These are phyloP conservation scores for Phyllosticta paracitricarpa DNA, from an alignment of 2,329 filamentous ascomycete genomes.

Conservation along the genomic window DNA sequence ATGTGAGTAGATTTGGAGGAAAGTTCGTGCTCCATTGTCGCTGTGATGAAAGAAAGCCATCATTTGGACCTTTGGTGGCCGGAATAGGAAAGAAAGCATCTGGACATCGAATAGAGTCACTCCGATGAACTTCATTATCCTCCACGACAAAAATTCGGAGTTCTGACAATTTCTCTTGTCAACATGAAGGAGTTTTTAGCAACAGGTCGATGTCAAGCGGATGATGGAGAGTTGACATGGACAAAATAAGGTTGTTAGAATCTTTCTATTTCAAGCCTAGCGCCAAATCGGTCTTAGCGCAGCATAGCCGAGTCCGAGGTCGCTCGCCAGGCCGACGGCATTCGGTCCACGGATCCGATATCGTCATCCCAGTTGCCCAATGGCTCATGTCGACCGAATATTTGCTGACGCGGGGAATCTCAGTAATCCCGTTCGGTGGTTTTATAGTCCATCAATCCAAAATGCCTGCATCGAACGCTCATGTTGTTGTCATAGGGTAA, in stretches of 20 bases:
- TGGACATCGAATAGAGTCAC: too few relatives aligned
- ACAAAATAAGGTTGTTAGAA: not conserved
- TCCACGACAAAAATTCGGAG: too few relatives aligned
- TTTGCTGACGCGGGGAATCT: not conserved
- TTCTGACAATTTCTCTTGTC: too few relatives aligned
- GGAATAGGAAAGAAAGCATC: not conserved
- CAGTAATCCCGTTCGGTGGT: not conserved
- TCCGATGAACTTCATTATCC: too few relatives aligned
- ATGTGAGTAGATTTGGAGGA: not conserved
- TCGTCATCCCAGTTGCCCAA: not conserved
- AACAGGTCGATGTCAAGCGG: too few relatives aligned
- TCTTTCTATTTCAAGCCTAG: not conserved
- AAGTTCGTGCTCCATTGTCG: not conserved
- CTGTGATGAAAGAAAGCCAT: not conserved
- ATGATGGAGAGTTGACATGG: not conserved
- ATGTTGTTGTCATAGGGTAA: constrained; percentile 7
- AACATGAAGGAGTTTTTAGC: too few relatives aligned
- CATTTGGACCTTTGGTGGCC: not conserved
- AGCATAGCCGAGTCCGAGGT: not conserved
- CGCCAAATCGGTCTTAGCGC: not conserved
- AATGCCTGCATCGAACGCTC: not conserved
- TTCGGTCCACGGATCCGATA: not conserved
- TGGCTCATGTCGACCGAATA: not conserved
- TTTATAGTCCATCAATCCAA: not conserved
- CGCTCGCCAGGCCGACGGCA: not conserved